Conservation (phyloP, 768 basidiomycete species). For the Hericium erinaceus region DNA sequence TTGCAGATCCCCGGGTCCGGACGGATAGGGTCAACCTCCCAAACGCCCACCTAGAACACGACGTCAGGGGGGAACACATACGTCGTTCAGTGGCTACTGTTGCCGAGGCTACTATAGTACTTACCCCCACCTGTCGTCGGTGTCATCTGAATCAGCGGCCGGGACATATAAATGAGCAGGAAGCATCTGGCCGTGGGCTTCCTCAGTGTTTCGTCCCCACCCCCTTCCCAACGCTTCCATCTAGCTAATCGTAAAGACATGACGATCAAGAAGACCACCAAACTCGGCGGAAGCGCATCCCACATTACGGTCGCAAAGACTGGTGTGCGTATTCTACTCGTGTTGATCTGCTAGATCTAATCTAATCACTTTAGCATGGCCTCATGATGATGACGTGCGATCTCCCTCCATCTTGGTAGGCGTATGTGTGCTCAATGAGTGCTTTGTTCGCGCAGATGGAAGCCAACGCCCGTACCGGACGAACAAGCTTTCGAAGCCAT, state of each 20-base stretch:
- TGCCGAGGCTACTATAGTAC: no score
- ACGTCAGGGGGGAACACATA: no score
- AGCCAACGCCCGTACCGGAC: slow-evolving; percentile 30
- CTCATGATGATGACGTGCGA: slow-evolving; percentile 50
- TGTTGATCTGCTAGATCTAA: background rate
- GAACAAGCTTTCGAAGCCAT: slow-evolving; percentile 55
- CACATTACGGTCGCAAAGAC: background rate
- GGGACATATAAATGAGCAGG: no score
- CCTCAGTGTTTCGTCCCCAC: no score
- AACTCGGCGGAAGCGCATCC: slow-evolving; percentile 28
- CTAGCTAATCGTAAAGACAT: background rate
- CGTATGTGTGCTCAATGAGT: background rate
- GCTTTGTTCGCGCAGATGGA: slow-evolving; percentile 28
- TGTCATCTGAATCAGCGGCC: no score
- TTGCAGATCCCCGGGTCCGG: no score
- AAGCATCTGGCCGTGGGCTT: no score
- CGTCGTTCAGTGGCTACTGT: no score
- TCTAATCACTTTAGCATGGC: slow-evolving; percentile 27
- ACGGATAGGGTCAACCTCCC: no score
- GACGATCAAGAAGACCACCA: slow-evolving; percentile 25
- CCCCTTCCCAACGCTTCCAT: no score
- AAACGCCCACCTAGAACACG: no score
- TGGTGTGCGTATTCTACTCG: background rate
- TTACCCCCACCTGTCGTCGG: no score
- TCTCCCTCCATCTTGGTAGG: background rate